Evolutionary conservation across 495 filamentous ascomycete species (phyloP), one percentile per base, ranked within the genome.

Genomic region (Trichoderma asperelloides): DNA sequence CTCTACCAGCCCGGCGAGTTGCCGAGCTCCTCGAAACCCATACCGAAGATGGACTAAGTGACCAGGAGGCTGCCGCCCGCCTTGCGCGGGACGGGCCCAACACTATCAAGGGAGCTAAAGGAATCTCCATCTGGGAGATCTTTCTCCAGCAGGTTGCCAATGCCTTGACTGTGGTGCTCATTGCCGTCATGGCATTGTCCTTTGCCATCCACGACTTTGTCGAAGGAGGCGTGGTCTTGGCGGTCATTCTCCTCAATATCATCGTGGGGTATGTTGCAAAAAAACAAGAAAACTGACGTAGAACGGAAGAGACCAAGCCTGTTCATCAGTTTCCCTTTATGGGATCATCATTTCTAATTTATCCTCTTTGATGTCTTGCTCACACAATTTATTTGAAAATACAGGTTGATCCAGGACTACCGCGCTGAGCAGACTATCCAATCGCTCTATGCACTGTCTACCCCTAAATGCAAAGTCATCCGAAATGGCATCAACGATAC

Each of bases 131-230:
- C 70, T 76, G 70, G 69, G 71, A 75, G 37, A 73, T 79, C 6
- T 67, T 79, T 21, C 65, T 77, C 33, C 72, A 75, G 68, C 77
- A 79, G 62, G 72, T 79, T 15, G 57, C 66, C 66, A 67, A 67
- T 51, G 62, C 63, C 23, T 65, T 63, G 62, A 64, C 40, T n/a
- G 65, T 71, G 41, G 71, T 90, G 85, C 86, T 93, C 63, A 82
- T 93, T n/a, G 79, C 74, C 63, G 90, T 88, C 67, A 92, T 91
- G 89, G 86, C 83, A 30, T 78, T 91, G 47, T 90, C 88, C 66
- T 92, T 89, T 71, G 88, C 85, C 68, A 90, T 91, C 69, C 75
- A 85, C 66, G 88, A 90, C 69, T 92, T 85, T 70, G 87, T 91
- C 71, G 89, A 92, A 78, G 89, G 88, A 51, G 88, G 87, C 64